Conservation (phyloP, 2,329 filamentous ascomycete genomes). For the Tolypocladium nubicola region DNA sequence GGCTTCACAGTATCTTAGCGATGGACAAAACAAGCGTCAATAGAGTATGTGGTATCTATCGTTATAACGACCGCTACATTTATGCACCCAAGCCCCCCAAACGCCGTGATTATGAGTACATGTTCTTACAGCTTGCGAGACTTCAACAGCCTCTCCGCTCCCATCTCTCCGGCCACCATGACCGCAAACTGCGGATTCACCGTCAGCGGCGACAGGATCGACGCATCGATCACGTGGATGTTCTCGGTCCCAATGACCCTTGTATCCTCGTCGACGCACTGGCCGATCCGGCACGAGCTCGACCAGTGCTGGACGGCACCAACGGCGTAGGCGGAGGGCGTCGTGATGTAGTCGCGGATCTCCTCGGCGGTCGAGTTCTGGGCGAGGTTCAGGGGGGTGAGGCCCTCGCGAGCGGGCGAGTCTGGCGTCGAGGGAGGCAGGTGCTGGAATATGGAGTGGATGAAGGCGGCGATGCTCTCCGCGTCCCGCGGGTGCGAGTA, state of each 20-base stretch:
- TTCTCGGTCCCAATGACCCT: conserved; percentile 37
- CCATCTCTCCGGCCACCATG: conserved; percentile 42
- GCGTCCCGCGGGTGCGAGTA: conserved; percentile 36
- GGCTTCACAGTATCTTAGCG: too few species aligned
- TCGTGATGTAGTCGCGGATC: conserved; percentile 39
- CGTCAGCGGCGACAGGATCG: conserved; percentile 37
- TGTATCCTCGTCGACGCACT: conserved; percentile 36
- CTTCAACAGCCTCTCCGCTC: conserved; percentile 32
- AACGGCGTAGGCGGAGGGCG: conserved; percentile 32
- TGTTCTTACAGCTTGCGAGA: not conserved
- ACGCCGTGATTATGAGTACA: not conserved
- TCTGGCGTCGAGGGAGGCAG: conserved; percentile 17
- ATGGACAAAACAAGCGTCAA: too few species aligned
- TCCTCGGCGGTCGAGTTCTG: conserved; percentile 33
- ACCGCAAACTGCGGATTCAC: conserved; percentile 44
- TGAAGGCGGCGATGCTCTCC: conserved; percentile 36
- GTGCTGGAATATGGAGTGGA: conserved; percentile 35
- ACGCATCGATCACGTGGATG: conserved; percentile 39
- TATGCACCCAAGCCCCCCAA: not conserved
- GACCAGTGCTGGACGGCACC: conserved; percentile 44
- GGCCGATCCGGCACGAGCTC: conserved; percentile 37
- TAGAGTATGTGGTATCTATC: not conserved
- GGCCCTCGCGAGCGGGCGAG: conserved; percentile 18
- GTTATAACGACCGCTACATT: not conserved
- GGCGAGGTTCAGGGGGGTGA: conserved; percentile 38